Base-by-base conservation (phyloP, 2,329 filamentous ascomycete species). In the Neurospora crassa region DNA sequence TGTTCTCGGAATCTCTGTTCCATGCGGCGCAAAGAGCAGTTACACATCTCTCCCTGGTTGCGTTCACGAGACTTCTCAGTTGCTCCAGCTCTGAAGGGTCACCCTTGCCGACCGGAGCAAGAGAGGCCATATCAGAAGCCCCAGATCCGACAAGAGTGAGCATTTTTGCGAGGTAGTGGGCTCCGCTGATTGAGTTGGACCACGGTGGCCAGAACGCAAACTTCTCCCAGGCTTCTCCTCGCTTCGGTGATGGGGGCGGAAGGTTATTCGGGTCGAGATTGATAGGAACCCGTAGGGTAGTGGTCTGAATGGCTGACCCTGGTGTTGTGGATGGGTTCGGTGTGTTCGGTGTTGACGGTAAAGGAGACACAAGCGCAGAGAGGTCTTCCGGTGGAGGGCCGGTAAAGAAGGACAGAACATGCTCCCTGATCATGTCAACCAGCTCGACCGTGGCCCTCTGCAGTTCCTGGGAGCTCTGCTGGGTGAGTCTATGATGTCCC, bases 121-220 rank as follows among this genome's bases (percentile, higher is more conserved):
- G 84, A 40, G 90, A 88, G 1, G 92, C 92, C 86, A 97, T 91
- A 78, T 97, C 94, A 40, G 91, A 92, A 1, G 93, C 92, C 2
- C 92, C 94, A 2, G 91, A 91, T n/a, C 95, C 94, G 4, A 99
- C 89, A 3, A 97, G 84, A 0, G 90, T 85, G 29, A 98, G 84
- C 79, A 96, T 91, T 79, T 92, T 93, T 69, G 92, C 90, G 5
- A 99, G 86, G 78, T 97, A 97, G 79, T 97, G 89, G 1, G 95
- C 92, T n/a, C 92, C 95, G 72, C 94, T 96, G 34, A 98, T 83
- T 0, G 94, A 94, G 78, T 97, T 98, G 1, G 94, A 92, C 82
- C 92, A 91, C 0, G 95, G 96, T 4, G 95, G 94, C 94, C 95
- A 98, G 80, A 98, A 99, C 0, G 94, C 95, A 80, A 96, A 89